Conservation (phyloP, 805 yeast species). For the Kodamaea laetipori region DNA sequence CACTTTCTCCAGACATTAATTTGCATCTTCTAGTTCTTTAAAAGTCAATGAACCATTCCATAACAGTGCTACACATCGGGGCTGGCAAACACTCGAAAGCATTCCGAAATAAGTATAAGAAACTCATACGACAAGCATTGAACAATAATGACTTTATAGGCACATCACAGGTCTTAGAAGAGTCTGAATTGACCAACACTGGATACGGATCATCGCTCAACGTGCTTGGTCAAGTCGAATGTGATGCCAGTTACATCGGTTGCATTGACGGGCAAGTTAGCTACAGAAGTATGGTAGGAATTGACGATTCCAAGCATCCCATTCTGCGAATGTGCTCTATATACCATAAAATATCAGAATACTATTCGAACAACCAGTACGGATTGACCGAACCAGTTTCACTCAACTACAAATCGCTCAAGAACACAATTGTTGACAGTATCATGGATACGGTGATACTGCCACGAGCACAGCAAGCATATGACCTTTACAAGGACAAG, state of each 20-base stretch:
- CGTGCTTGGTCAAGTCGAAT: conserved; percentile 41
- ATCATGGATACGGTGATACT: conserved; percentile 14
- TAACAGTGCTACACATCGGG: conserved; percentile 47
- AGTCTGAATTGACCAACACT: conserved; percentile 46
- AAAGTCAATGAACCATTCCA: background rate
- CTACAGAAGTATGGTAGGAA: conserved; percentile 12
- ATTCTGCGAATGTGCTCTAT: conserved; percentile 28
- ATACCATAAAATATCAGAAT: conserved; percentile 23
- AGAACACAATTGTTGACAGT: background rate
- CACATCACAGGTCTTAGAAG: conserved; percentile 35
- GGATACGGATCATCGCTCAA: conserved; percentile 52
- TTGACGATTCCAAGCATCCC: conserved; percentile 27
- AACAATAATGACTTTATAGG: conserved; percentile 12
- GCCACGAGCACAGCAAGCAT: conserved; percentile 14
- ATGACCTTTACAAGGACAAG: conserved; percentile 9
- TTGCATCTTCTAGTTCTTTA: too few relatives aligned
- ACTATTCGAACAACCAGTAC: conserved; percentile 11
- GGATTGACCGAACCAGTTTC: conserved; percentile 34
- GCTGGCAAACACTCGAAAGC: conserved; percentile 48
- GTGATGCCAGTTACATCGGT: conserved; percentile 45
- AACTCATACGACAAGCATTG: conserved; percentile 32
- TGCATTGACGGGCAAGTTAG: conserved; percentile 5
- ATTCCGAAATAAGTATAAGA: conserved; percentile 24
- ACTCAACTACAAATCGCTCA: conserved; percentile 9
- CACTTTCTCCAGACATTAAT: background rate